Evolutionary conservation across 164 flowering plant species (phyloP), one percentile per base, ranked within the genome.

Genomic region (Dillenia suffruticosa): DNA sequence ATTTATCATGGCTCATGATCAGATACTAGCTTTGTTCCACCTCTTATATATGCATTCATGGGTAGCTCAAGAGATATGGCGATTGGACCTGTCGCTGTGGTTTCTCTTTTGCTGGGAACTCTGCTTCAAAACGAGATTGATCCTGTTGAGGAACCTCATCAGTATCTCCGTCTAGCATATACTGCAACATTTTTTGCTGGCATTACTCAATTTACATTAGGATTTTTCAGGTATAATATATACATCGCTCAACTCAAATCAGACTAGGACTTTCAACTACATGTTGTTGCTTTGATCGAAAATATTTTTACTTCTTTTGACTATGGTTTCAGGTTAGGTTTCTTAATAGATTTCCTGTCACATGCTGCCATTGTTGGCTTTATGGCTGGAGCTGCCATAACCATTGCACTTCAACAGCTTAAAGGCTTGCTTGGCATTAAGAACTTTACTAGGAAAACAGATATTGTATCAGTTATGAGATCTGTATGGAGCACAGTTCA

Each of bases 121-220:
- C 58, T 91, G 62, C 85, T 89, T 44, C 85, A 77, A 57, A 62
- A 64, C 44, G 96, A 89, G 85, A 65, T 91, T 51, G 97, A 91
- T 66, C 81, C 77, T 14, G 40, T 3, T 5, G 56, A 56, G 19
- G 62, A 88, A 58, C 46, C 77, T 48, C 65, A 2, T 9, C 90
- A 81, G 55, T 94, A 91, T 49, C 83, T 48, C 8, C 75, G 85
- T 43, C 90, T 94, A 59, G 96, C 95, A 32, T 94, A 89, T 68
- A 94, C 99, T 0, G 97, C 99, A 11, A 94, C 99, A 1, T 91
- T 94, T 65, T 94, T 94, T 63, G 95, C 99, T 2, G 97, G 99
- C 48, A 57, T 94, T 61, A 85, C 93, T 40, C 95, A 94, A 76
- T 84, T 76, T 46, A 68, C 89, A 46, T 95, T 94, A 32, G 99